Conservation (phyloP, 768 basidiomycete genomes). For the Rhizopogon sp. region DNA sequence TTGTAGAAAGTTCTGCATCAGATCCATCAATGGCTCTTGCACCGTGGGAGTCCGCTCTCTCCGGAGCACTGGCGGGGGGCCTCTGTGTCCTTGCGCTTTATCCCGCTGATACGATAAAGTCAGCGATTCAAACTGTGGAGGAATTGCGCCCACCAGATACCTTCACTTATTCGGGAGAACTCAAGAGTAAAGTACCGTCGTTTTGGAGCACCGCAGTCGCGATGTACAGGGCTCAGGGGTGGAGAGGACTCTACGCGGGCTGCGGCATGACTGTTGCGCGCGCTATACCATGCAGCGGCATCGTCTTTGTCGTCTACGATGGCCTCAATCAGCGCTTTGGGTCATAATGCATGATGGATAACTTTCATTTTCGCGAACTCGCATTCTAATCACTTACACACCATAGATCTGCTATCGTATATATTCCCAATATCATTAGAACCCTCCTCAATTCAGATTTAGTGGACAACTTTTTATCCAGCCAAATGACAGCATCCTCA, state of each 20-base stretch:
- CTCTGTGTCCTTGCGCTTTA: conserved; percentile 79
- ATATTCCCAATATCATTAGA: not conserved
- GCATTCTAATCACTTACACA: not conserved
- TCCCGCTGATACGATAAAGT: conserved; percentile 89
- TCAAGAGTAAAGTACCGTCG: conserved; percentile 29
- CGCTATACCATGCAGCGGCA: conserved; percentile 79
- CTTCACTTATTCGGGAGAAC: conserved; percentile 8
- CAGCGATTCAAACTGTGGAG: conserved; percentile 85
- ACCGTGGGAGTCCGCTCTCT: conserved; percentile 72
- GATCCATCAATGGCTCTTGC: conserved; percentile 15
- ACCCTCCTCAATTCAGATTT: not conserved
- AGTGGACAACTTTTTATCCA: not conserved
- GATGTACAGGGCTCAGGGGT: conserved; percentile 70
- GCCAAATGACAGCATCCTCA: not conserved
- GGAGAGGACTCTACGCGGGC: conserved; percentile 80
- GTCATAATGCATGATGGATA: not conserved
- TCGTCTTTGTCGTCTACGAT: conserved; percentile 90
- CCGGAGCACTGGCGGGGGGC: conserved; percentile 77
- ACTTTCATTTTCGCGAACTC: not conserved
- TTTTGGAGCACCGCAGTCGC: conserved; percentile 57
- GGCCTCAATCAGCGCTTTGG: conserved; percentile 50
- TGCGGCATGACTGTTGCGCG: conserved; percentile 84
- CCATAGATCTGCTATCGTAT: not conserved
- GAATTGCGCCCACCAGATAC: conserved; percentile 54
- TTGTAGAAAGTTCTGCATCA: not conserved